Evolutionary conservation across 1,284 basidiomycete genomes (phyloP), one percentile per base, ranked within the genome.

Genomic region (Athelia psychrophila): DNA sequence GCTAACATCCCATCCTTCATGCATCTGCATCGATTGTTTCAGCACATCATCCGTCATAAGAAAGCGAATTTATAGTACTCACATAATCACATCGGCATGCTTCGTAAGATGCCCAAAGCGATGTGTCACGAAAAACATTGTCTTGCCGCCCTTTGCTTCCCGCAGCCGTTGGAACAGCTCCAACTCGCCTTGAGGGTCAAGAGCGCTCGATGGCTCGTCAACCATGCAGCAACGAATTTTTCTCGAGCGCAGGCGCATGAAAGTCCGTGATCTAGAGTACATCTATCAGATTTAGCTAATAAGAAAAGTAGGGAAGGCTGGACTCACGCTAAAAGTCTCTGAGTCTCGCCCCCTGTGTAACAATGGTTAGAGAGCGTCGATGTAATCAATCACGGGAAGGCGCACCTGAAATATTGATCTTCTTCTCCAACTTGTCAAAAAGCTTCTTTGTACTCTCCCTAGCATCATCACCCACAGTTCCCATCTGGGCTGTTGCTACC

Each of bases 271-370:
- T 8, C 74, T 76, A 51, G 23, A 27, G 44, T 48, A 10, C 18
- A 10, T 35, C 33, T 23, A 49, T 24, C 25, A 20, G 24, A 45
- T 33, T 13, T 49, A 27, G 44, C 25, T 27, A n/a, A 47, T n/a
- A 16, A 19, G 47, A 33, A 36, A 2, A 48, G n/a, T 52, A 48
- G 22, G 8, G n/a, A 52, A 48, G 12, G 44, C 16, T n/a, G n/a
- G n/a, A 66, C 77, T 53, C 57, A 79, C 78, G 72, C 73, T 12
- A 75, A 68, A 3, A 81, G 56, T 5, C 75, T 66, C 54, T 80
- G 79, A 48, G 62, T 68, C 58, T 80, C 75, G 2, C 75, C 77
- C 18, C 67, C 72, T 63, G 64, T n/a, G n/a, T n/a, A 12, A 42
- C 56, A 8, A 55, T 45, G 16, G 64, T 51, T 51, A 35, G n/a